phyloP scores from a whole-genome alignment of 2,329 filamentous ascomycete genomes.

The Verticillium longisporum region DNA sequence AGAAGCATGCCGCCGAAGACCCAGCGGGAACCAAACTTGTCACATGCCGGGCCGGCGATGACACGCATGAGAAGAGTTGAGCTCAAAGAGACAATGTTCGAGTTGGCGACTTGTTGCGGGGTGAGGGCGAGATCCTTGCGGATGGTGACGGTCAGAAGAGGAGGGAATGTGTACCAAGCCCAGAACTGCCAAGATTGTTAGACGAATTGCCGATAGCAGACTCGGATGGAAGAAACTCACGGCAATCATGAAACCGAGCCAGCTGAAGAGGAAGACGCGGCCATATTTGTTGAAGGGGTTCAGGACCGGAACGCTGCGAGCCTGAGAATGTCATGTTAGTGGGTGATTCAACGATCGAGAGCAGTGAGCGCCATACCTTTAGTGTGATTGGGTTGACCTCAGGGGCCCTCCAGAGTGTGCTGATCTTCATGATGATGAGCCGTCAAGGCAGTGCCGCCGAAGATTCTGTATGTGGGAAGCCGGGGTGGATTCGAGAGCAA shows the following conservation, averaged over 20 bases:
- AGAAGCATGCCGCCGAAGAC: conserved; percentile 77
- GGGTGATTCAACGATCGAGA: not conserved
- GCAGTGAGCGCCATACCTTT: conserved; percentile 38
- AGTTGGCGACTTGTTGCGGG: conserved; percentile 70
- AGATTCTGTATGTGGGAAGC: not conserved
- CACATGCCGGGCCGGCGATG: conserved; percentile 76
- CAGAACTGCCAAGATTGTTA: conserved; percentile 47
- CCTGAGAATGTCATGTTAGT: conserved; percentile 21
- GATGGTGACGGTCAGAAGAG: conserved; percentile 71
- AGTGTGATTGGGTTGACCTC: conserved; percentile 77
- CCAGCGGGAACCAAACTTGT: conserved; percentile 71
- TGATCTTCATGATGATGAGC: conserved; percentile 21
- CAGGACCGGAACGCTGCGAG: conserved; percentile 69
- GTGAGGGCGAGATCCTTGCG: conserved; percentile 69
- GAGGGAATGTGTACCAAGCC: conserved; percentile 90
- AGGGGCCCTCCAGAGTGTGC: conserved; percentile 47
- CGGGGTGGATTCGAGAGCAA: not conserved
- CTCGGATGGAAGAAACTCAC: conserved; percentile 42
- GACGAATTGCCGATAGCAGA: conserved; percentile 43
- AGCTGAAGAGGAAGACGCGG: conserved; percentile 84
- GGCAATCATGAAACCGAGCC: conserved; percentile 78
- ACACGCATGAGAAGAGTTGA: conserved; percentile 72
- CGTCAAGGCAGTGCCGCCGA: not conserved
- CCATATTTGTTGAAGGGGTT: conserved; percentile 77
- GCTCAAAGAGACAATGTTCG: conserved; percentile 76